Percentiles rank a stretch among this genome's conserved stretches.
phyloP scores from a whole-genome alignment of 2,329 filamentous ascomycete genomes.

The Phialophora chinensis region DNA sequence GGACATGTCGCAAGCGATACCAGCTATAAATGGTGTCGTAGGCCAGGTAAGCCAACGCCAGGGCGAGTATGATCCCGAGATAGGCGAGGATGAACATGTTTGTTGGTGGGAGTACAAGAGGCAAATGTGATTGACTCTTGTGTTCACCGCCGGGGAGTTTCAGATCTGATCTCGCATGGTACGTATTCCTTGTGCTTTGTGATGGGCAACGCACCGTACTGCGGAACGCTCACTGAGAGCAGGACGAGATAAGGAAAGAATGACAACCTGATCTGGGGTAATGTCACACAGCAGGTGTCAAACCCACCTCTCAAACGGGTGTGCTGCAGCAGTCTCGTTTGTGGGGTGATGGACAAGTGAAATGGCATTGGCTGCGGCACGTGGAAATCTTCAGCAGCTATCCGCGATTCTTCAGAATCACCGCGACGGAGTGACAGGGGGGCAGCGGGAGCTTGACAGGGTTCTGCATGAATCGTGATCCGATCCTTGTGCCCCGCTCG shows the following conservation, averaged over 20 bases:
- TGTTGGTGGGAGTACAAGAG: conserved; percentile 21
- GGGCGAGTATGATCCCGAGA: conserved; percentile 7
- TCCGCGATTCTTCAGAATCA: conserved; percentile 7
- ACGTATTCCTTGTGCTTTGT: conserved; percentile 14
- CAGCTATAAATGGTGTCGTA: conserved; percentile 21
- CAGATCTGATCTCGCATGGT: conserved; percentile 25
- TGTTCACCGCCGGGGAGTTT: conserved; percentile 23
- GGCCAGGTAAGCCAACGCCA: conserved; percentile 14
- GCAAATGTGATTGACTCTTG: conserved; percentile 19
- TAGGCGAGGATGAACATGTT: conserved; percentile 22
- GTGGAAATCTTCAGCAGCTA: conserved; percentile 5
- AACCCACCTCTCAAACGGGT: conserved; percentile 11
- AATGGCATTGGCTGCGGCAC: conserved; percentile 12
- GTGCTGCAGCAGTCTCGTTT: conserved; percentile 11
- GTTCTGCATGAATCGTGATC: conserved; percentile 1
- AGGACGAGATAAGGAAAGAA: conserved; percentile 11
- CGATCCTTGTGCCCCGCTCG: conserved; percentile 5
- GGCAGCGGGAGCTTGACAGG: not conserved
- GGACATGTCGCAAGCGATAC: conserved; percentile 30
- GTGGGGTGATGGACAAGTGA: conserved; percentile 12
- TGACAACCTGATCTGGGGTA: conserved; percentile 22
- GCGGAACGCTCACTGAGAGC: conserved; percentile 1
- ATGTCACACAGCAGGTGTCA: conserved; percentile 20
- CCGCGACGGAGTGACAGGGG: conserved; percentile 6
- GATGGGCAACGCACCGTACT: conserved; percentile 5